Evolutionary conservation across 306 rosid species (phyloP).

Genomic region (Heteromeles arbutifolia): DNA sequence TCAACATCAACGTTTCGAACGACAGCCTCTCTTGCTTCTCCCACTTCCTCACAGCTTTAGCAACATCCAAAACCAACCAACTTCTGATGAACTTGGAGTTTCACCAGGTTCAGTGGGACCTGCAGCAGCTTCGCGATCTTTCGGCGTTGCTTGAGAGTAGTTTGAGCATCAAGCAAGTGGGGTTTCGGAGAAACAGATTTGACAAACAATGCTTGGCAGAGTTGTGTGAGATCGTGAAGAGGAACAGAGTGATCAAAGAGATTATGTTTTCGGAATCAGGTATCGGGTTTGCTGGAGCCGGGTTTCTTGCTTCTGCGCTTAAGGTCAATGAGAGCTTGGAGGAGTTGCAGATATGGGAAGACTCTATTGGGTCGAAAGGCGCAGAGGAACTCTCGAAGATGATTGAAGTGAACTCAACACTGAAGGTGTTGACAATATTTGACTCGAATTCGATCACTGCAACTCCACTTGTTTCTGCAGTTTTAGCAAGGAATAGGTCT

Average conservation of each 20-base stretch:
- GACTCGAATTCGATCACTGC: slow-evolving; percentile 65
- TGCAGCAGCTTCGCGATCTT: slow-evolving; percentile 36
- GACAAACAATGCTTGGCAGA: slow-evolving; percentile 41
- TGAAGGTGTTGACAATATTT: slow-evolving; percentile 66
- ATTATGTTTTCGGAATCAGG: slow-evolving; percentile 69
- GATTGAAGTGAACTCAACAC: slow-evolving; percentile 82
- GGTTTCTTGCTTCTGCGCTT: slow-evolving; percentile 63
- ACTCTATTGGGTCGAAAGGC: slow-evolving; percentile 88
- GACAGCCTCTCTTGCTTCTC: slow-evolving; percentile 45
- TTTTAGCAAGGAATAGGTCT: slow-evolving; percentile 70
- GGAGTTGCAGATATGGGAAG: slow-evolving; percentile 92
- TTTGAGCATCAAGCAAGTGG: slow-evolving; percentile 37
- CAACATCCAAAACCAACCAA: slow-evolving; percentile 23
- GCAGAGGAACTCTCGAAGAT: slow-evolving; percentile 86
- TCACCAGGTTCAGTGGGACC: slow-evolving; percentile 61
- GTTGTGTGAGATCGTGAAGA: slow-evolving; percentile 44
- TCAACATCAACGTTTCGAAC: slow-evolving; percentile 55
- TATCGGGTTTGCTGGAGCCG: slow-evolving; percentile 65
- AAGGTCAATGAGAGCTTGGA: slow-evolving; percentile 62
- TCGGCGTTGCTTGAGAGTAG: slow-evolving; percentile 39
- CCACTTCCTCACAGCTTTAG: slow-evolving; percentile 42
- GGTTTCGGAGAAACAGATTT: slow-evolving; percentile 59
- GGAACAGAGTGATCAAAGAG: slow-evolving; percentile 61
- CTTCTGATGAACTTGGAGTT: slow-evolving; percentile 76
- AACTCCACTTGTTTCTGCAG: slow-evolving; percentile 77